Percentiles rank a stretch among this genome's conserved stretches.
Evolutionary conservation across 495 filamentous ascomycete genomes (phyloP).

Genomic region (Lepraria neglecta): DNA sequence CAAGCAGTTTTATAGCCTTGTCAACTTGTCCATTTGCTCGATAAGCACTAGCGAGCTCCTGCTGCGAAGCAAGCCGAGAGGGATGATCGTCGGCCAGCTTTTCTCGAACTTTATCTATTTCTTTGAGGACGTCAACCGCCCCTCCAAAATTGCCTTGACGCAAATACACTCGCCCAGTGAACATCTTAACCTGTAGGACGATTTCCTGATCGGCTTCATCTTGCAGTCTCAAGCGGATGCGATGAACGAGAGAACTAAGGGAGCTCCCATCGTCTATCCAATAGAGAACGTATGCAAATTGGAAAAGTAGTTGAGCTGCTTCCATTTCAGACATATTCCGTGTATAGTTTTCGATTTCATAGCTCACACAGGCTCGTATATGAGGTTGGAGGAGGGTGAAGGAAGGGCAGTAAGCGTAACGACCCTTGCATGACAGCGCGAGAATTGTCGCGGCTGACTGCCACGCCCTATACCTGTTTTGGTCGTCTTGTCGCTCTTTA

Average conservation of each 20-base stretch:
- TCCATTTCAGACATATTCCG: background rate
- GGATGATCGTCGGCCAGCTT: background rate
- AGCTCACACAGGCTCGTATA: constrained; percentile 5
- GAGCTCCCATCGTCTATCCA: background rate
- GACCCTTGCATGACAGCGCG: constrained; percentile 2
- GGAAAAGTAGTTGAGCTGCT: background rate
- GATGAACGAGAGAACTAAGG: constrained; percentile 1
- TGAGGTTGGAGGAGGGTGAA: background rate
- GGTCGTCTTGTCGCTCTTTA: constrained; percentile 25
- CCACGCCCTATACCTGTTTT: constrained; percentile 19
- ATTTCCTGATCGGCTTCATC: background rate
- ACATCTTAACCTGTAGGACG: background rate
- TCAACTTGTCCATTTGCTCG: constrained; percentile 27
- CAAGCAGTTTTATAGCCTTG: constrained; percentile 29
- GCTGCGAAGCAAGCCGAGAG: constrained; percentile 24
- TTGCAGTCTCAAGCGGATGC: background rate
- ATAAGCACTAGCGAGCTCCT: constrained; percentile 33
- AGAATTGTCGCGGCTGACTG: constrained; percentile 6
- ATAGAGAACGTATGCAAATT: constrained; percentile 2
- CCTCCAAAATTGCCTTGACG: background rate
- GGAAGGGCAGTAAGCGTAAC: background rate
- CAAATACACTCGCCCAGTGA: background rate
- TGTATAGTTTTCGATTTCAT: background rate
- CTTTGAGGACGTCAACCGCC: background rate
- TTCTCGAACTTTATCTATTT: background rate